Evolutionary conservation across 495 filamentous ascomycete genomes (phyloP).

Genomic region (Xylaria scruposa): DNA sequence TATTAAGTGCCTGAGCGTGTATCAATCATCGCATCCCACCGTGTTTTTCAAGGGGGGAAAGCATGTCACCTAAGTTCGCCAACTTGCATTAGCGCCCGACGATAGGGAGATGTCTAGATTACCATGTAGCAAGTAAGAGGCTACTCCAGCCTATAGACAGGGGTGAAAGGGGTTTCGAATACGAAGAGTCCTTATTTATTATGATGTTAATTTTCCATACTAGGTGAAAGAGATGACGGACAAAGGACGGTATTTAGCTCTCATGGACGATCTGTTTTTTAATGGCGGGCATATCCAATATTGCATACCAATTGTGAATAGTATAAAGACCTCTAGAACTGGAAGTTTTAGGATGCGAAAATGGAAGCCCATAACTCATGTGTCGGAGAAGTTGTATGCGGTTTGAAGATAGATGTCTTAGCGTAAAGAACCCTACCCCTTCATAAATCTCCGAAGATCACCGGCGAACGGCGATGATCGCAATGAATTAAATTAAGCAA

Average conservation of each 20-base stretch:
- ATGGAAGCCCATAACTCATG: neutral
- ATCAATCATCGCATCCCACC: neutral
- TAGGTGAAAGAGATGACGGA: neutral
- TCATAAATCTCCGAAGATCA: neutral
- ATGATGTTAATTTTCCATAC: neutral
- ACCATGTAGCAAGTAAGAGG: neutral
- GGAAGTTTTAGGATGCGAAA: too few species aligned
- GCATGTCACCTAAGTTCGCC: neutral
- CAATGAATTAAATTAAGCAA: neutral
- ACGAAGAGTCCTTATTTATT: neutral
- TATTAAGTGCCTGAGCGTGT: neutral
- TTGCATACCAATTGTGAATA: too few species aligned
- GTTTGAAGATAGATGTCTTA: neutral
- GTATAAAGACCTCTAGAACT: too few species aligned
- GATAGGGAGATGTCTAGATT: neutral
- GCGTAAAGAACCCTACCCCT: too few species aligned
- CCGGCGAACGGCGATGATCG: neutral
- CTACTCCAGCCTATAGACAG: neutral
- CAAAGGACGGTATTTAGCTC: neutral
- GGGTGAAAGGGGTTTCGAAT: neutral
- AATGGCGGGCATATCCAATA: neutral
- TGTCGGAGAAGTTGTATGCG: neutral
- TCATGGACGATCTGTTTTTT: neutral
- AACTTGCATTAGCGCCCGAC: conserved; percentile 13
- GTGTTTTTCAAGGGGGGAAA: neutral